Evolutionary conservation across 768 basidiomycete species (phyloP).

Genomic region (Paxillus ammoniavirescens): DNA sequence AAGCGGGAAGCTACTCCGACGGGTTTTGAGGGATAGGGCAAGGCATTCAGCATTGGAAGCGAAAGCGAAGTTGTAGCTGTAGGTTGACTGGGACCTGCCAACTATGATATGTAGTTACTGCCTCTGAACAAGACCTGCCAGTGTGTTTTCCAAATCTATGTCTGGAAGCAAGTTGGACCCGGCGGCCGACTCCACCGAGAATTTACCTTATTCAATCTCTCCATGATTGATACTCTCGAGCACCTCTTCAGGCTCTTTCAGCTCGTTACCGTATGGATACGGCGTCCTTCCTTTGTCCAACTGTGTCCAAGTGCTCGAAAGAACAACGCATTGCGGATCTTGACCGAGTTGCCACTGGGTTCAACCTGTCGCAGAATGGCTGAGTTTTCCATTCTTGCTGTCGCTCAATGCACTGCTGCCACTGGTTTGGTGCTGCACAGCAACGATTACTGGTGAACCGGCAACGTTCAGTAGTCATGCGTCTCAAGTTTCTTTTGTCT

Average conservation of each 20-base stretch:
- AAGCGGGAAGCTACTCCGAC: constrained; percentile 57
- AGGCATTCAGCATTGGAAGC: constrained; percentile 13
- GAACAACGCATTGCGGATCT: constrained; percentile 17
- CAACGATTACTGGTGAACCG: not conserved
- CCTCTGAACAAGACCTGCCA: no score
- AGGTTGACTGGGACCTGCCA: no score
- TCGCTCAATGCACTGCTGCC: constrained; percentile 5
- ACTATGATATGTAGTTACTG: no score
- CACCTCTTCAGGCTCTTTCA: no score
- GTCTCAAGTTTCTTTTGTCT: constrained; percentile 7
- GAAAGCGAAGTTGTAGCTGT: constrained; percentile 18
- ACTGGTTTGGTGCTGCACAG: constrained; percentile 8
- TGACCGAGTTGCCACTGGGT: constrained; percentile 1
- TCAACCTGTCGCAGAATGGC: constrained; percentile 9
- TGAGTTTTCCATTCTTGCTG: constrained; percentile 22
- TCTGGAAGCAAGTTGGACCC: no score
- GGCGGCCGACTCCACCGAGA: no score
- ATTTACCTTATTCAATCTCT: no score
- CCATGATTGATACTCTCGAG: no score
- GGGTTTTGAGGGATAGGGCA: constrained; percentile 50
- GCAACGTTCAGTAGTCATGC: not conserved
- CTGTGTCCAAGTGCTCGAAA: not conserved
- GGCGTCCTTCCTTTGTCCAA: no score
- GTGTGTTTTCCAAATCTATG: no score
- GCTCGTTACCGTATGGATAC: no score